Conservation (phyloP, 2,329 filamentous ascomycete genomes). For the Ophiostoma perfectum region DNA sequence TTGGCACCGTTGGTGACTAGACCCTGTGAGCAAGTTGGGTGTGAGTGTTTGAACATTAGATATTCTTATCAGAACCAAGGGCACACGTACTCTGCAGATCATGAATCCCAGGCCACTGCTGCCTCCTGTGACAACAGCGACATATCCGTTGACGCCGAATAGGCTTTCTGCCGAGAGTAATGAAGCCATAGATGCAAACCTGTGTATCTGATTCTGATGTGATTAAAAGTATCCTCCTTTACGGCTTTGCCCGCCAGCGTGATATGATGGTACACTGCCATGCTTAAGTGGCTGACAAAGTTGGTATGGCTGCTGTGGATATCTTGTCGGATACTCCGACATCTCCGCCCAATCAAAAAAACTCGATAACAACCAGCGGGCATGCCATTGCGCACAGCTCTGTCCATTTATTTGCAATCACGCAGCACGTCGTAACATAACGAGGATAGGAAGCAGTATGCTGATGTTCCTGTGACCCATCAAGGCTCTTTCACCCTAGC, state of each 20-base stretch:
- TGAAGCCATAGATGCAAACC: conserved; percentile 12
- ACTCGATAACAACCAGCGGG: background rate
- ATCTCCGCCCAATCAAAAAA: too few relatives aligned
- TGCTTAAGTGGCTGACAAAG: background rate
- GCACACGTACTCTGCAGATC: conserved; percentile 26
- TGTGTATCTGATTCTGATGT: background rate
- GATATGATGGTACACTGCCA: too few relatives aligned
- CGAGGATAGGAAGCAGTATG: too few relatives aligned
- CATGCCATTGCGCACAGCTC: too few relatives aligned
- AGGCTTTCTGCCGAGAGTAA: background rate
- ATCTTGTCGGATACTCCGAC: background rate
- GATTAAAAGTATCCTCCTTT: background rate
- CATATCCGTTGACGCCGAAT: conserved; percentile 30
- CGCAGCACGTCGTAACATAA: too few relatives aligned
- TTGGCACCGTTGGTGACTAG: conserved; percentile 59
- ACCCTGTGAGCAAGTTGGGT: conserved; percentile 31
- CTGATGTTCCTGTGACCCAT: too few relatives aligned
- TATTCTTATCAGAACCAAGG: background rate
- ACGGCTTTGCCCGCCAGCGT: too few relatives aligned
- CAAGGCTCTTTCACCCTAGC: too few relatives aligned
- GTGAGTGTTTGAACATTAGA: background rate
- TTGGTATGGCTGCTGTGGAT: background rate
- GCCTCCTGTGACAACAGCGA: conserved; percentile 35
- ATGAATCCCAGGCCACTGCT: conserved; percentile 35
- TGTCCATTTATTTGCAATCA: too few relatives aligned